Base-by-base conservation (phyloP, 257 asterid genomes). In the Solanum ahanhuiri region DNA sequence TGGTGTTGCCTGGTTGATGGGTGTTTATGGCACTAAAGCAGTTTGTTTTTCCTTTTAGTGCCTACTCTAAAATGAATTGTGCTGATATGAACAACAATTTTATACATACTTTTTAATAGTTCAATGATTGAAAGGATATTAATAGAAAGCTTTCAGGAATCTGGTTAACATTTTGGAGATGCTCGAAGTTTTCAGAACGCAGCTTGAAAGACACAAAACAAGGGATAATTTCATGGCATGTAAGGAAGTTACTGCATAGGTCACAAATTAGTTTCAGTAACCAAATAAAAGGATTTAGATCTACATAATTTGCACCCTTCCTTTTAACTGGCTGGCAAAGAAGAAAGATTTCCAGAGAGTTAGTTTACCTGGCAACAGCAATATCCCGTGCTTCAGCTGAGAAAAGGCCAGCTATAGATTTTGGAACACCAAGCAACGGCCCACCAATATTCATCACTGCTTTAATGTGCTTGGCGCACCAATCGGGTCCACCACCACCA, bases 381-480 rank as follows among this genome's bases (percentile, higher is more conserved):
- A 94, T 89, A 88, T 96, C 97, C 90, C 87, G 90, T 82, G 94
- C 97, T 92, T 96, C 98, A 43, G 97, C 92, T 25, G 98, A 94
- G 91, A 95, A 94, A 87, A 95, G 94, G 87, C 95, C 97, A 58
- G 97, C 88, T 86, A 95, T 90, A 58, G 98, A 96, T 91, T 95
- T 95, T 6, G 98, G 98, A 83, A 89, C 92, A 41, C 98, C 98
- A 87, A 95, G 86, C 54, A 95, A 60, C 0, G 98, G 98, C 9
- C 98, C 98, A 54, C 97, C 98, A 64, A 95, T 95, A 91, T 93
- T 95, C 96, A 95, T 91, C 88, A 95, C 96, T 39, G 98, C 93
- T 89, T 93, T 95, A 73, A 95, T 91, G 85, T 95, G 96, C 83
- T 90, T 94, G 71, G 98, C 97, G 77, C 98, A 95, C 98, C 98